phyloP scores from a whole-genome alignment of 179 eudicot species.

The Silene noctiflora region DNA sequence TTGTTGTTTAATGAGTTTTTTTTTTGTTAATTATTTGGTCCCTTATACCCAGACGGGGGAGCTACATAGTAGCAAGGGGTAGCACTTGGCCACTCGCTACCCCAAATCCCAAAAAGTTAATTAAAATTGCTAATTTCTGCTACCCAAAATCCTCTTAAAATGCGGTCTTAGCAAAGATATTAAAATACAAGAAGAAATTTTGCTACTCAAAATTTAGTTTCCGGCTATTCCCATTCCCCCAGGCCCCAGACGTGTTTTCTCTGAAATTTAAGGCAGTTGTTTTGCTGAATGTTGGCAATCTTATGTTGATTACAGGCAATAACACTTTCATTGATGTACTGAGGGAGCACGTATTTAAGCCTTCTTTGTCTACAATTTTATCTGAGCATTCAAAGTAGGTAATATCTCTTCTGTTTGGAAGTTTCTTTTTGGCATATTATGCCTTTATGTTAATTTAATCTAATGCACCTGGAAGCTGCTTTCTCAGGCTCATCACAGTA shows the following conservation, averaged over 20 bases:
- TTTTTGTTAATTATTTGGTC: background rate
- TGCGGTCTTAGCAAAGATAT: no score
- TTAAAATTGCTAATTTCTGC: no score
- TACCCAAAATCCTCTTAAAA: no score
- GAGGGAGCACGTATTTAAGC: slow-evolving; percentile 79
- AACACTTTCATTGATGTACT: slow-evolving; percentile 82
- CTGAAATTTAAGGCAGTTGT: background rate
- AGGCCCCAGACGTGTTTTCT: background rate
- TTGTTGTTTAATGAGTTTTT: background rate
- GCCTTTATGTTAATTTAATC: slow-evolving; percentile 9
- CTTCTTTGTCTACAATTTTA: slow-evolving; percentile 81
- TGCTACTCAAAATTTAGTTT: no score
- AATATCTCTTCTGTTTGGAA: slow-evolving; percentile 44
- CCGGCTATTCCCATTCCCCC: no score
- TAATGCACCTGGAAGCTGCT: slow-evolving; percentile 16
- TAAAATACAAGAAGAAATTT: no score
- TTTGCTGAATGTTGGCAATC: slow-evolving; percentile 9
- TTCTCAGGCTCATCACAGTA: slow-evolving; percentile 68
- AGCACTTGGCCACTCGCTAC: no score
- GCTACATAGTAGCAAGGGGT: no score
- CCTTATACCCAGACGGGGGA: no score
- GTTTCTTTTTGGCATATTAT: background rate
- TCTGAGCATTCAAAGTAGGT: slow-evolving; percentile 98
- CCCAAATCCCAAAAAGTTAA: no score
- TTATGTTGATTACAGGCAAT: slow-evolving; percentile 46